phyloP scores from a whole-genome alignment of 1,139 yeast species.

The Hanseniaspora gamundiae region DNA sequence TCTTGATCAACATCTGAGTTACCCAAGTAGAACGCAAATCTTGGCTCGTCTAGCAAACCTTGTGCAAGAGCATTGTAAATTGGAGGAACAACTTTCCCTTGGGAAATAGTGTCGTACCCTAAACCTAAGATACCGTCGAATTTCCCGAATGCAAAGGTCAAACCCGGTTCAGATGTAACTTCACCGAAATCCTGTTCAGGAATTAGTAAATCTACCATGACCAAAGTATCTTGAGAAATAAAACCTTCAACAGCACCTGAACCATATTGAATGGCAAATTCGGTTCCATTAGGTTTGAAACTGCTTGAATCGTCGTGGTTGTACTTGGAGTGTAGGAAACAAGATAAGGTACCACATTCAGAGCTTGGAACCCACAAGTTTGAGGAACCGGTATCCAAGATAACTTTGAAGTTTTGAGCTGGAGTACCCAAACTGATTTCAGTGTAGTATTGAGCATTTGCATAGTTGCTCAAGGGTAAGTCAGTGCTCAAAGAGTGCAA shows the following conservation, averaged over 20 bases:
- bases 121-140: constrained; percentile 95
- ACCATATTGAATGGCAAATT: constrained; percentile 79
- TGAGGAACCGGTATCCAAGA: constrained; percentile 90
- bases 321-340: constrained; percentile 84
- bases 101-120: constrained; percentile 85
- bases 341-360: constrained; percentile 87
- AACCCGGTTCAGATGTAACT: constrained; percentile 93
- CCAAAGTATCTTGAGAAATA: constrained; percentile 71
- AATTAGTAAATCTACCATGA: constrained; percentile 73
- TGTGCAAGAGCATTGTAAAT: constrained; percentile 74
- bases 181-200: constrained; percentile 91
- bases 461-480: constrained; percentile 79
- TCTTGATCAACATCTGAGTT: constrained; percentile 46
- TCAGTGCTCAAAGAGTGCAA: constrained; percentile 34
- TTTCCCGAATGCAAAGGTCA: constrained; percentile 95
- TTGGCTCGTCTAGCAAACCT: constrained; percentile 71
- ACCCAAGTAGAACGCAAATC: constrained; percentile 84
- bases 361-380: constrained; percentile 92
- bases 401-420: constrained; percentile 79
- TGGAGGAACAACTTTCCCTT: constrained; percentile 83
- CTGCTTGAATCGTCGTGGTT: constrained; percentile 70
- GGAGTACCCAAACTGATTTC: constrained; percentile 89
- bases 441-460: constrained; percentile 90
- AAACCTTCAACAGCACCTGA: constrained; percentile 88
- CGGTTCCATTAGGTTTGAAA: constrained; percentile 76